Evolutionary conservation across 2,329 filamentous ascomycete species (phyloP).

Genomic region (Talaromyces marneffei): DNA sequence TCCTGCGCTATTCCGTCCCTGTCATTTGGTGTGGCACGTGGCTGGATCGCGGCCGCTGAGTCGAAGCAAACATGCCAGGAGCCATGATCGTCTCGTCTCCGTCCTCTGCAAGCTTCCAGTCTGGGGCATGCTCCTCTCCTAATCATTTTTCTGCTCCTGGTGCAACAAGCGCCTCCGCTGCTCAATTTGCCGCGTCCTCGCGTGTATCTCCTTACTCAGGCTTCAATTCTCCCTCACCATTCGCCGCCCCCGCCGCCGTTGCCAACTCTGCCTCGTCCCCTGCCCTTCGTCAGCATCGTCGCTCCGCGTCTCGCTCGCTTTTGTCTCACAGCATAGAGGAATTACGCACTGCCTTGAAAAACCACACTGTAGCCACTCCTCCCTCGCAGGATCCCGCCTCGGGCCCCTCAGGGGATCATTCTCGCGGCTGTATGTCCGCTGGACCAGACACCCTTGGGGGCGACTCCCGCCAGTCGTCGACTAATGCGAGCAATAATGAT

Average conservation of each 20-base stretch:
- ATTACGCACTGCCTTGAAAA: constrained; percentile 34
- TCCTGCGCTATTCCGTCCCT: constrained; percentile 6
- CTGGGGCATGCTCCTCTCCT: constrained; percentile 22
- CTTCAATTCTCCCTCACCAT: not conserved
- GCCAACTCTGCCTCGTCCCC: not conserved
- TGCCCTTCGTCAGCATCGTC: constrained; percentile 2
- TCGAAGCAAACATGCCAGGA: constrained; percentile 10
- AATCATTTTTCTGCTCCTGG: constrained; percentile 15
- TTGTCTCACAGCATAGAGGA: constrained; percentile 33
- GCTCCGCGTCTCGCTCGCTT: constrained; percentile 16
- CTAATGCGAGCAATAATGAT: constrained; percentile 2
- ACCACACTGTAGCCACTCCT: constrained; percentile 34
- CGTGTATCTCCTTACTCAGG: constrained; percentile 1
- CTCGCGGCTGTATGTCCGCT: constrained; percentile 31
- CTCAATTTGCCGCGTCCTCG: constrained; percentile 2
- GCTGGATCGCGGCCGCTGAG: constrained; percentile 6
- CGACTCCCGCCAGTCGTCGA: constrained; percentile 19
- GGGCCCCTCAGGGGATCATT: constrained; percentile 27
- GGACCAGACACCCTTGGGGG: constrained; percentile 30
- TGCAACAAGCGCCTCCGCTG: constrained; percentile 14
- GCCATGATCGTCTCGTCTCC: constrained; percentile 39
- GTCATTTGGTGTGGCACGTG: constrained; percentile 10
- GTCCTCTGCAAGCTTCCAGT: constrained; percentile 33
- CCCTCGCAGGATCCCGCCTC: constrained; percentile 18
- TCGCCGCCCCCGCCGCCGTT: constrained; percentile 4